Base-by-base conservation (phyloP, 1,284 basidiomycete genomes). In the Clitocybe nebularis region DNA sequence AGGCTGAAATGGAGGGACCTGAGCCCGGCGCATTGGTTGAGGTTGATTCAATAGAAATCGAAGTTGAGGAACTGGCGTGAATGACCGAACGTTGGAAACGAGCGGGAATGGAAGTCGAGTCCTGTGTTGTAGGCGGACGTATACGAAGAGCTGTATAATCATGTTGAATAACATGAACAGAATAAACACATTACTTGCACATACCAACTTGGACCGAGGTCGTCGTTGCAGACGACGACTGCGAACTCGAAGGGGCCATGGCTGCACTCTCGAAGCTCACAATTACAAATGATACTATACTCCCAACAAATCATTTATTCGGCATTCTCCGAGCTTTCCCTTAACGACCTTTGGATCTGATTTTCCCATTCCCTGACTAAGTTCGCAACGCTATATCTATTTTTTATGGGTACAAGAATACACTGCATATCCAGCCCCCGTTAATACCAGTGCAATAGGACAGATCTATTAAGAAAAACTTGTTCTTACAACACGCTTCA, bases 51-150 rank as follows among this genome's bases (percentile, higher is more conserved):
- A 94, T 81, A 23, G 84, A 69, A 41, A 96, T 80, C 24, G 81
- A 80, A 45, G 76, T 89, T 35, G 70, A 61, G 28, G 76, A 80
- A 41, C 74, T 73, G 33, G 87, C 79, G 58, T 90, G 86, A 63
- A 98, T 81, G 56, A 94, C 84, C 53, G 82, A 80, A 51, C 89
- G 81, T 67, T 96, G 93, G 68, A 97, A 97, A 65, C 94, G 87
- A 66, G 86, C 79, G 51, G 95, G 93, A 50, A 97, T 93, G 56
- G 82, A 83, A 45, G 74, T 72, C 44, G 85, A 75, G 70, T 95
- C 90, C 58, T 93, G 88, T 32, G 72, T 66, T 44, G 89, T 91
- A 36, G 89, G 78, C 17, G 95, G 95, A 50, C 94, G 80, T 51
- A 99, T 94, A 49, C 95, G 88, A 50, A 98, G 76, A 51, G 94